These are phyloP conservation scores for Neostapfia colusana DNA, from an alignment of 176 grass and related monocot genomes.

Conservation along the genomic window DNA sequence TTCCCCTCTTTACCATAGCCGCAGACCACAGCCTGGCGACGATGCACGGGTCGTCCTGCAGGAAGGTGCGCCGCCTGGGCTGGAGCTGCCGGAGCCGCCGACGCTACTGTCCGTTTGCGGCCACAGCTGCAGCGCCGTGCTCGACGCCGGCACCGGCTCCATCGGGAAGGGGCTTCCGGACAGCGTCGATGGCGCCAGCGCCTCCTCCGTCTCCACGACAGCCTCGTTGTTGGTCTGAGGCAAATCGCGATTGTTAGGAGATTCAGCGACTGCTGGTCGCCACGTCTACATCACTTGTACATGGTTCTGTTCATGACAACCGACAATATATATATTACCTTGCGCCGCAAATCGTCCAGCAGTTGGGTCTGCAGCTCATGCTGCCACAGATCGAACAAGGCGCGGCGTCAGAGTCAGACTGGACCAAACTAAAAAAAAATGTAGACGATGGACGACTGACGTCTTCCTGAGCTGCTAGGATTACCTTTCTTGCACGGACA, in stretches of 20 bases:
- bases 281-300: background rate
- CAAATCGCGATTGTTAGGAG: background rate
- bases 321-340: constrained; percentile 22
- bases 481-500: constrained; percentile 60
- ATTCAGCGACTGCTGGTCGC: background rate
- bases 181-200: background rate
- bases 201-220: background rate
- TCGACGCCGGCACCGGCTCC: constrained; percentile 27
- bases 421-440: background rate
- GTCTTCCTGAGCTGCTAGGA: background rate
- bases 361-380: constrained; percentile 44
- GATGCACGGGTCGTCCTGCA: background rate
- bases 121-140: constrained; percentile 49
- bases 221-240: constrained; percentile 6
- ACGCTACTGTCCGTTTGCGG: background rate
- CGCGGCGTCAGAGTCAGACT: background rate
- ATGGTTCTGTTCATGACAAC: background rate
- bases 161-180: background rate
- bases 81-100: background rate
- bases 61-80: background rate
- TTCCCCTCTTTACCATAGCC: constrained; percentile 41
- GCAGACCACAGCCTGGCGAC: constrained; percentile 28
- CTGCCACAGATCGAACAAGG: background rate
- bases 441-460: background rate
- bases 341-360: constrained; percentile 42